These are phyloP conservation scores for Serendipita sp. DNA, from an alignment of 768 basidiomycete species.

Conservation along the genomic window DNA sequence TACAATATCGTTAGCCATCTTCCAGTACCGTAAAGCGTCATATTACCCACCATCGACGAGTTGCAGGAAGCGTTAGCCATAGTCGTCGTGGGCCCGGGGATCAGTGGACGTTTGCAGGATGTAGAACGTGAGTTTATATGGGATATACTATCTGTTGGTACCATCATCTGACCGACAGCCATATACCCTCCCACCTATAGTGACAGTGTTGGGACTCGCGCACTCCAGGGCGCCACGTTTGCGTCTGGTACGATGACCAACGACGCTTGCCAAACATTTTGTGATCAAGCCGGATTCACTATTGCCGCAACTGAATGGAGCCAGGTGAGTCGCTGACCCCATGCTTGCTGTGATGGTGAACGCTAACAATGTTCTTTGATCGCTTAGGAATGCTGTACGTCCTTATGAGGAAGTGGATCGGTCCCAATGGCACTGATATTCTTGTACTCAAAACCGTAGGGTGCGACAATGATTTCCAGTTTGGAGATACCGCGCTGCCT, in stretches of 20 bases:
- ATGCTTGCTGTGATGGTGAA: not conserved
- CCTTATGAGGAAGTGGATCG: too few species aligned
- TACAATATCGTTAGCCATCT: not conserved
- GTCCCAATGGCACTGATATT: not conserved
- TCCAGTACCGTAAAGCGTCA: not conserved
- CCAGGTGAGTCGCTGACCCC: not conserved
- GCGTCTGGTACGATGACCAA: not conserved
- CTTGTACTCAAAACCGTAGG: not conserved
- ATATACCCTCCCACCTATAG: not conserved
- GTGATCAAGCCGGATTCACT: not conserved
- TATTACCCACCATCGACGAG: not conserved
- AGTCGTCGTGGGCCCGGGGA: not conserved
- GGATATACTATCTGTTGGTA: too few species aligned
- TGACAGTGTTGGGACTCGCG: not conserved
- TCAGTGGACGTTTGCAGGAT: not conserved
- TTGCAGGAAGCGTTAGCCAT: not conserved
- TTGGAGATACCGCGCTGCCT: not conserved
- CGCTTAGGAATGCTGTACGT: not conserved
- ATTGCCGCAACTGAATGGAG: slow-evolving; percentile 2
- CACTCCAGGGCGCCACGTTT: not conserved
- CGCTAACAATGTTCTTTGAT: not conserved
- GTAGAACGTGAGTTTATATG: not conserved
- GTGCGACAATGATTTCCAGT: not conserved
- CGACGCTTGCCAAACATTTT: not conserved
- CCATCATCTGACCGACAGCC: too few species aligned